Percentiles rank a stretch among this genome's conserved stretches.
phyloP scores from a whole-genome alignment of 2,329 filamentous ascomycete species.

The Sporothrix protearum region DNA sequence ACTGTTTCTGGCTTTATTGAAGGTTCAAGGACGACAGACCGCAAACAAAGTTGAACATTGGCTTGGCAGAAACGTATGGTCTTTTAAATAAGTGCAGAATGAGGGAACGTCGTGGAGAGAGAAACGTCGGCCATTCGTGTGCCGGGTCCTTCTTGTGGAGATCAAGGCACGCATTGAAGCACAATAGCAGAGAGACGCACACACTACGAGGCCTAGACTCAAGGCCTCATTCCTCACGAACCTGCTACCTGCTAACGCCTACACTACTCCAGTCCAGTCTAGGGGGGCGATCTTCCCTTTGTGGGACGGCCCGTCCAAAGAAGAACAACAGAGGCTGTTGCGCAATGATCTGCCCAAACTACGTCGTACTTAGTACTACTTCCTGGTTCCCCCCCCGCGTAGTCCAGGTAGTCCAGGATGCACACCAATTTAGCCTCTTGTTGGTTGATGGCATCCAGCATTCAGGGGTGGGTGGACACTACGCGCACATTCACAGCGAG shows the following conservation, averaged over 20 bases:
- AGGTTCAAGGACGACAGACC: not conserved
- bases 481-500: no score
- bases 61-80: not conserved
- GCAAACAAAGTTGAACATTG: not conserved
- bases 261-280: not conserved
- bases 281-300: not conserved
- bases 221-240: not conserved
- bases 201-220: not conserved
- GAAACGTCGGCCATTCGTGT: not conserved
- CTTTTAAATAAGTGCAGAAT: not conserved
- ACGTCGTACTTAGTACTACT: not conserved
- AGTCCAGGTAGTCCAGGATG: not conserved
- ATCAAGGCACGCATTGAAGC: not conserved
- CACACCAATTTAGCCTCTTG: not conserved
- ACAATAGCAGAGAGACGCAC: not conserved
- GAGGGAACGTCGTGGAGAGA: not conserved
- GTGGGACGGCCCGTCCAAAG: constrained; percentile 10
- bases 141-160: not conserved
- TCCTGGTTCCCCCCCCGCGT: not conserved
- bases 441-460: constrained; percentile 2
- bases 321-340: not conserved
- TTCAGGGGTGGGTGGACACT: not conserved
- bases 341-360: constrained; percentile 9
- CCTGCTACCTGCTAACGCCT: not conserved
- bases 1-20: not conserved